Evolutionary conservation across 2,329 filamentous ascomycete species (phyloP).

Genomic region (Bisporella sp.): DNA sequence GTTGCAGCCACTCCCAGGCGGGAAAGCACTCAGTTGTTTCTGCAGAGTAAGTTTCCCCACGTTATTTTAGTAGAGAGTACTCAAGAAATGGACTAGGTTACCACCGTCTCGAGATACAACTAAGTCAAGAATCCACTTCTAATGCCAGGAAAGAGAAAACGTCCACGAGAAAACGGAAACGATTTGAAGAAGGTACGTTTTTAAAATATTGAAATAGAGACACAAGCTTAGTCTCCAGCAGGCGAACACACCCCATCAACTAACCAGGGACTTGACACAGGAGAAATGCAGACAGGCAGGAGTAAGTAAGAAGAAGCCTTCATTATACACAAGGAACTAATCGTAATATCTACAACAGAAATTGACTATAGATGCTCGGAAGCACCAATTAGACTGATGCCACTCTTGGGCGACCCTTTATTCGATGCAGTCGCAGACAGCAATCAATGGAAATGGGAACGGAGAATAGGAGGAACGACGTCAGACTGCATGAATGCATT

Average conservation of each 20-base stretch:
- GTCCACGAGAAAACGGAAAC: too few relatives aligned
- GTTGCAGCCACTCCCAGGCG: background rate
- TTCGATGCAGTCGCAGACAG: background rate
- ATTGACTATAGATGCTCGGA: background rate
- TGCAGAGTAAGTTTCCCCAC: background rate
- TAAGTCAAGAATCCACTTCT: too few relatives aligned
- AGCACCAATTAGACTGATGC: background rate
- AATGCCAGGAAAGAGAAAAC: too few relatives aligned
- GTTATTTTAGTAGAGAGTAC: too few relatives aligned
- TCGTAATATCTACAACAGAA: background rate
- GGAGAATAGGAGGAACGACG: background rate
- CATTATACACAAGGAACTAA: background rate
- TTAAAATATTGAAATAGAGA: too few relatives aligned
- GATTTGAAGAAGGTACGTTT: too few relatives aligned
- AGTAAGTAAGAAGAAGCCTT: background rate
- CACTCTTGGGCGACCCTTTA: background rate
- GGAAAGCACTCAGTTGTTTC: background rate
- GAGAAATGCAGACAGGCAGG: background rate
- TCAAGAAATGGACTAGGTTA: too few relatives aligned
- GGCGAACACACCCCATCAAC: too few relatives aligned
- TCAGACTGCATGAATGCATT: background rate
- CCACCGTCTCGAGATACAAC: too few relatives aligned
- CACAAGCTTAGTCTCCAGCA: too few relatives aligned
- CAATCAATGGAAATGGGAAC: background rate
- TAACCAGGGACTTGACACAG: too few relatives aligned